Evolutionary conservation across 768 basidiomycete genomes (phyloP).

Genomic region (Leucocoprinus birnbaumii): DNA sequence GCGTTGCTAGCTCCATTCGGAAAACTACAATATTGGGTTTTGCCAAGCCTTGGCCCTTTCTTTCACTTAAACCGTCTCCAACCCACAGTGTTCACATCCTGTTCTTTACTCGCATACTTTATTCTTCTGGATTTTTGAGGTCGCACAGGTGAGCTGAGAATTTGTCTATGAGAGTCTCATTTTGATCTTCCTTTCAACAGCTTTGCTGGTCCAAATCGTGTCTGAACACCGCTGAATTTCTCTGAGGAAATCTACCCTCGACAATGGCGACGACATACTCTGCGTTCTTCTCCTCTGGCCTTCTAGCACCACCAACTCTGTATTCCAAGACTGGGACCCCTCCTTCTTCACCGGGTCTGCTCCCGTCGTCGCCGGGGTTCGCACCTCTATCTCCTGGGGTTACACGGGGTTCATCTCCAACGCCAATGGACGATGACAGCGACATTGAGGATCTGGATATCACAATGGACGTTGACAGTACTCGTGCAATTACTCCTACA

Average conservation of each 20-base stretch:
- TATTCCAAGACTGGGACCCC: slow-evolving; percentile 15
- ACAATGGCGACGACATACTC: slow-evolving; percentile 44
- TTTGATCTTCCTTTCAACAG: background rate
- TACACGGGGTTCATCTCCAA: background rate
- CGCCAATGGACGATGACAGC: slow-evolving; percentile 11
- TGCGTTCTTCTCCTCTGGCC: slow-evolving; percentile 67
- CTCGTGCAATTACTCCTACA: slow-evolving; percentile 24
- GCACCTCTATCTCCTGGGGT: slow-evolving; percentile 1
- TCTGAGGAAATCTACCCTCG: background rate
- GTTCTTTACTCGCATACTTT: background rate
- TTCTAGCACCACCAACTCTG: slow-evolving; percentile 47
- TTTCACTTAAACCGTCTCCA: too few species aligned
- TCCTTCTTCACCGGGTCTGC: slow-evolving; percentile 20
- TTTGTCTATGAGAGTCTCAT: background rate
- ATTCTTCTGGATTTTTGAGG: background rate
- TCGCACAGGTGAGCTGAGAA: background rate
- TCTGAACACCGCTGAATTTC: background rate
- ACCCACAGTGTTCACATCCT: background rate
- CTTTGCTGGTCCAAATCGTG: background rate
- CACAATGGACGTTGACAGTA: slow-evolving; percentile 17
- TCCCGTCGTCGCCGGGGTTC: slow-evolving; percentile 18
- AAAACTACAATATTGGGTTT: too few species aligned
- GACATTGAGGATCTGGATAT: slow-evolving; percentile 20
- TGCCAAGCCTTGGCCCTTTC: too few species aligned
- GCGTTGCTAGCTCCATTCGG: too few species aligned